Evolutionary conservation across 805 yeast species (phyloP).

Genomic region (Ogataea saltuana): DNA sequence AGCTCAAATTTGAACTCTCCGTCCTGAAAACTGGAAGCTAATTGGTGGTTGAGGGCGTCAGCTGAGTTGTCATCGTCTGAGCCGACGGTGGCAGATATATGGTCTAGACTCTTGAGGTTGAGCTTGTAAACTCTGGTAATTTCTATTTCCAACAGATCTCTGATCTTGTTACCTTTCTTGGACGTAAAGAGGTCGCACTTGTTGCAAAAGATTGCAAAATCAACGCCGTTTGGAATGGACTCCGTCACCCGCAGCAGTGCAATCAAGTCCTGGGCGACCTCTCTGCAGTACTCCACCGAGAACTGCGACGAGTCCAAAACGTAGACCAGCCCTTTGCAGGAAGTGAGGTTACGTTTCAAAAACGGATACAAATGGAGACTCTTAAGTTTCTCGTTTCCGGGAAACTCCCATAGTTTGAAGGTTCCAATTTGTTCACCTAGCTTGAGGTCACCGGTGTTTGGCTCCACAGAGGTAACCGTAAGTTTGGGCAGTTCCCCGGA

Average conservation of each 20-base stretch:
- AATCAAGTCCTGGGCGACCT: slow-evolving; percentile 59
- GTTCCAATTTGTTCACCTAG: slow-evolving; percentile 36
- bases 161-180: slow-evolving; percentile 65
- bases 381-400: slow-evolving; percentile 82
- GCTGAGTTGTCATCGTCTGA: slow-evolving; percentile 25
- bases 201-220: slow-evolving; percentile 77
- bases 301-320: slow-evolving; percentile 74
- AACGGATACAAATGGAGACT: slow-evolving; percentile 52
- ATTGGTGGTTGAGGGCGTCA: slow-evolving; percentile 33
- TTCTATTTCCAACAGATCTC: slow-evolving; percentile 60
- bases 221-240: slow-evolving; percentile 62
- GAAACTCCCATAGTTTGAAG: slow-evolving; percentile 70
- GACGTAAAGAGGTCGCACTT: slow-evolving; percentile 85
- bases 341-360: slow-evolving; percentile 41
- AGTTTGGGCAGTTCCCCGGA: slow-evolving; percentile 17
- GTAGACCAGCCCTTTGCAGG: slow-evolving; percentile 68
- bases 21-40: slow-evolving; percentile 44
- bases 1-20: slow-evolving; percentile 61
- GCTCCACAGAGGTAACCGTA: slow-evolving; percentile 33
- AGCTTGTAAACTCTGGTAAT: slow-evolving; percentile 55
- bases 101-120: slow-evolving; percentile 44
- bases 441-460: slow-evolving; percentile 40
- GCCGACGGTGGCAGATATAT: slow-evolving; percentile 43
- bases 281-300: slow-evolving; percentile 47
- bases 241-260: slow-evolving; percentile 65